Conservation (phyloP, 2,329 filamentous ascomycete species). For the Colletotrichum kahawae region DNA sequence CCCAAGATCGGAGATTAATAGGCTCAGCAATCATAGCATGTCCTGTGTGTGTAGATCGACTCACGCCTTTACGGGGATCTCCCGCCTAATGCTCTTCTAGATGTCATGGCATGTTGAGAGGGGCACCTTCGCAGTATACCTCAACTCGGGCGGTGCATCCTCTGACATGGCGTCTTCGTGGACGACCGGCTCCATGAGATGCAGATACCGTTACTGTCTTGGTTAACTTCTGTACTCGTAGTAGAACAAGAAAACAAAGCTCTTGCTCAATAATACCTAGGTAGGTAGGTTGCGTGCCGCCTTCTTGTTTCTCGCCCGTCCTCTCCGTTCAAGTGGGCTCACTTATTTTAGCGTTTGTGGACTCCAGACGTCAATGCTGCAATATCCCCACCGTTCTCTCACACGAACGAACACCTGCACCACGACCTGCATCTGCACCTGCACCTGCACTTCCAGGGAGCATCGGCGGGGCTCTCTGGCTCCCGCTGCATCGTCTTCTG, state of each 20-base stretch:
- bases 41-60: not conserved
- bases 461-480: not conserved
- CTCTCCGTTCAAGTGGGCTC: not conserved
- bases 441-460: not conserved
- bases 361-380: conserved; percentile 6
- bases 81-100: not conserved
- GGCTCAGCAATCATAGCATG: not conserved
- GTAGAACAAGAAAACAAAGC: too few species aligned
- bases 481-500: not conserved
- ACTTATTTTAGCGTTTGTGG: not conserved
- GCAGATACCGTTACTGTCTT: not conserved
- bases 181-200: not conserved
- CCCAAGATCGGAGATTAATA: not conserved
- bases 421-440: not conserved
- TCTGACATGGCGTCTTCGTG: not conserved
- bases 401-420: conserved; percentile 4
- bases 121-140: too few species aligned
- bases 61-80: not conserved
- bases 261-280: too few species aligned
- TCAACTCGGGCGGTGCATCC: too few species aligned
- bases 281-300: too few species aligned
- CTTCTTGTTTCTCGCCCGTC: not conserved
- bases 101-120: not conserved
- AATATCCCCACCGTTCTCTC: conserved; percentile 1
- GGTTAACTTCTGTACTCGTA: too few species aligned